These are phyloP conservation scores for Drechslerella coelobrocha DNA, from an alignment of 2,329 filamentous ascomycete genomes.

Conservation along the genomic window DNA sequence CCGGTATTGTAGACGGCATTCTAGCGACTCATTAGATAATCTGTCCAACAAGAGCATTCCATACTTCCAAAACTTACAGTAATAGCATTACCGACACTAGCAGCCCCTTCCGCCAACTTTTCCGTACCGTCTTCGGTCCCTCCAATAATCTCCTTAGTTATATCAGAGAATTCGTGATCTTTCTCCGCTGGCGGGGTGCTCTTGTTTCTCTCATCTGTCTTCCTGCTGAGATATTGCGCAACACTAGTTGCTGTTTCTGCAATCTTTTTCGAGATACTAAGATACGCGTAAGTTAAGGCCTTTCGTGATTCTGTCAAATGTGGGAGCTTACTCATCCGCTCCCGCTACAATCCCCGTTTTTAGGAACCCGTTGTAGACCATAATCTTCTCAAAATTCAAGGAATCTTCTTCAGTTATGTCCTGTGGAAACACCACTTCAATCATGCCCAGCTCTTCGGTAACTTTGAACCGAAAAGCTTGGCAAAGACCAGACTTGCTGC, in stretches of 20 bases:
- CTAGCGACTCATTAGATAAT: slow-evolving; percentile 3
- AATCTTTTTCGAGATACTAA: slow-evolving; percentile 44
- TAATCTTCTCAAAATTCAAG: slow-evolving; percentile 50
- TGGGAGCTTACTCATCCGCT: slow-evolving; percentile 49
- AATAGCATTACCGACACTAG: slow-evolving; percentile 43
- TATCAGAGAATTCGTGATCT: slow-evolving; percentile 48
- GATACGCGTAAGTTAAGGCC: not conserved
- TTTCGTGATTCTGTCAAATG: not conserved
- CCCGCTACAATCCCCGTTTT: slow-evolving; percentile 50
- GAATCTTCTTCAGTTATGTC: slow-evolving; percentile 39
- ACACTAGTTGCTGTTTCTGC: slow-evolving; percentile 38
- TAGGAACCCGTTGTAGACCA: slow-evolving; percentile 52
- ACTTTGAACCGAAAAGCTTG: slow-evolving; percentile 43
- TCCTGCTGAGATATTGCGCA: slow-evolving; percentile 27
- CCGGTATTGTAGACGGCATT: slow-evolving; percentile 49
- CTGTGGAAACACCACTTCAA: slow-evolving; percentile 53
- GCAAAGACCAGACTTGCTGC: slow-evolving; percentile 43
- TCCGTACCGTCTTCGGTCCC: slow-evolving; percentile 38
- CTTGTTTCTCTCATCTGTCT: slow-evolving; percentile 37
- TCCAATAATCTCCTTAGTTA: slow-evolving; percentile 42
- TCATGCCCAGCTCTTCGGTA: slow-evolving; percentile 30
- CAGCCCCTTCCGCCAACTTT: slow-evolving; percentile 47
- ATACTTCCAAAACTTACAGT: slow-evolving; percentile 19
- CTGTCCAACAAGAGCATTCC: not conserved
- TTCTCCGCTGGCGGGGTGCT: slow-evolving; percentile 20